Evolutionary conservation across 2,329 filamentous ascomycete genomes (phyloP).

Genomic region (Fusarium secorum): DNA sequence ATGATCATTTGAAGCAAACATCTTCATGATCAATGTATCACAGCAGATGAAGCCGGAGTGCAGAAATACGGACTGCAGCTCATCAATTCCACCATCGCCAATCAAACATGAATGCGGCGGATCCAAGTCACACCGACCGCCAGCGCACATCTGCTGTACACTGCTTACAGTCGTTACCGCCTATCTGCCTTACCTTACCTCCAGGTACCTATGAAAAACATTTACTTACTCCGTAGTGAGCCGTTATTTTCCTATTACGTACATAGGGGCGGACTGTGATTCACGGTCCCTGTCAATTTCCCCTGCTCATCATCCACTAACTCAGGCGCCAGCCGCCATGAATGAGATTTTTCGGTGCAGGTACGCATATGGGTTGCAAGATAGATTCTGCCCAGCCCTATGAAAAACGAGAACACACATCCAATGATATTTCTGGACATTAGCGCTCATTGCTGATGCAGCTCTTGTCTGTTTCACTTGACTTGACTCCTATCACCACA

Average conservation of each 20-base stretch:
- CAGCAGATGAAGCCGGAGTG: constrained; percentile 3
- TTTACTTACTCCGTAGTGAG: neutral
- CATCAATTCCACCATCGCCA: neutral
- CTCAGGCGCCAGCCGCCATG: constrained; percentile 14
- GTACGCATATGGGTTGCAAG: constrained; percentile 6
- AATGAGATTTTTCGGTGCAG: constrained; percentile 21
- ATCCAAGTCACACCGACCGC: constrained; percentile 12
- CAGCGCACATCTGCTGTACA: constrained; percentile 29
- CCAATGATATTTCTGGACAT: neutral
- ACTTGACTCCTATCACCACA: neutral
- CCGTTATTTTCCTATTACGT: neutral
- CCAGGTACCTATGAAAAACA: neutral
- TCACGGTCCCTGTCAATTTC: constrained; percentile 3
- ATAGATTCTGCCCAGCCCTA: neutral
- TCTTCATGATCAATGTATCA: neutral
- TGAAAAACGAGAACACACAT: neutral
- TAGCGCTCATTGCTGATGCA: neutral
- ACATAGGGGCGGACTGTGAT: neutral
- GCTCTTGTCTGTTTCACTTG: constrained; percentile 16
- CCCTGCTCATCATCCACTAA: constrained; percentile 11
- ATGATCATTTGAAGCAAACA: constrained; percentile 11
- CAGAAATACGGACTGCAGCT: neutral
- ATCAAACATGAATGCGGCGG: neutral
- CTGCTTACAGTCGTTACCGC: neutral
- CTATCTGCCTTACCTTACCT: neutral